Evolutionary conservation across 768 basidiomycete species (phyloP).

Genomic region (Gelatoporia subvermispora): DNA sequence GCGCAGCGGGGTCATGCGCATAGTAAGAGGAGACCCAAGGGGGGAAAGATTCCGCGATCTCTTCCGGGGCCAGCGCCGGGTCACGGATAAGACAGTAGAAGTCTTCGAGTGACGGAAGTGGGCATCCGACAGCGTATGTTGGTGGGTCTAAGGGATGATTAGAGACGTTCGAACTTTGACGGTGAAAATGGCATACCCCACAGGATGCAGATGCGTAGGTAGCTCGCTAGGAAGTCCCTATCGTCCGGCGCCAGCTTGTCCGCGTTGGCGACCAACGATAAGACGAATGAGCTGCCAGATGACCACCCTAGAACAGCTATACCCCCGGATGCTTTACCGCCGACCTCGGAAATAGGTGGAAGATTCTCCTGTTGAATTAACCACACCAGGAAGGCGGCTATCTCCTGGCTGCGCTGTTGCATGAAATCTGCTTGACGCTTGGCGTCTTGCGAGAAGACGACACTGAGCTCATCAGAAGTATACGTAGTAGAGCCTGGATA

Average conservation of each 20-base stretch:
- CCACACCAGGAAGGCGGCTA: slow-evolving; percentile 27
- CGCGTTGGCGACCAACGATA: slow-evolving; percentile 10
- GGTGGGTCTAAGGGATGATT: neutral
- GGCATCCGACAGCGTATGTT: neutral
- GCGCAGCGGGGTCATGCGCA: neutral
- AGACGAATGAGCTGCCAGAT: slow-evolving; percentile 20
- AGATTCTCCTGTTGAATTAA: slow-evolving; percentile 29
- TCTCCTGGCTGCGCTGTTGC: slow-evolving; percentile 27
- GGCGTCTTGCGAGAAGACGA: neutral
- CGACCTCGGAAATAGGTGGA: slow-evolving; percentile 11
- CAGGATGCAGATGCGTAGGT: slow-evolving; percentile 23
- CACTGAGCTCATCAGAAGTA: slow-evolving; percentile 8
- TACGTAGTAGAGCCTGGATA: slow-evolving; percentile 20
- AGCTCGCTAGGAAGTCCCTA: slow-evolving; percentile 9
- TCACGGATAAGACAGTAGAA: neutral
- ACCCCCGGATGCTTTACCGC: slow-evolving; percentile 20
- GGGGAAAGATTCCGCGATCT: neutral
- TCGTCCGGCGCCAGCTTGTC: slow-evolving; percentile 17
- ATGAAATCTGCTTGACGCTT: slow-evolving; percentile 24
- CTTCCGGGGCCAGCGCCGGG: neutral
- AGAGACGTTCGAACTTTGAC: too few relatives aligned
- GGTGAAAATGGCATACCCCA: slow-evolving; percentile 19
- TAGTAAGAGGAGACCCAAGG: slow-evolving; percentile 4
- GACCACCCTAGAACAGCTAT: slow-evolving; percentile 31
- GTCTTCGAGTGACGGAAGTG: neutral